Evolutionary conservation across 2,329 filamentous ascomycete species (phyloP).

Genomic region (Taxawa tesnikishii): DNA sequence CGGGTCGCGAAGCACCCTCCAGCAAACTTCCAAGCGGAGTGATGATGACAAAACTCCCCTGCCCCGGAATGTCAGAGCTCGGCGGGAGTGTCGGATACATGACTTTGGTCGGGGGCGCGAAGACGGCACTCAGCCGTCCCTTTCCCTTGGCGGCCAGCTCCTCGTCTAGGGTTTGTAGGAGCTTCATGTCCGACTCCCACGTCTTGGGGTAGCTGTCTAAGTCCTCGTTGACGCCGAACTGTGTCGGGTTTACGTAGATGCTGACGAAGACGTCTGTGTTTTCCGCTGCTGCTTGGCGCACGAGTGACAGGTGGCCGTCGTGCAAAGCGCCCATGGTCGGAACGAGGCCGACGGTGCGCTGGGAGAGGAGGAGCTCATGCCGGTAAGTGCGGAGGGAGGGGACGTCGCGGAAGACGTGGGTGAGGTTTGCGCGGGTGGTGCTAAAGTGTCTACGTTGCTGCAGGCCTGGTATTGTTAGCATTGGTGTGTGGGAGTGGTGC

Average conservation of each 20-base stretch:
- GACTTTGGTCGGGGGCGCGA: slow-evolving; percentile 66
- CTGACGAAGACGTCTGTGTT: slow-evolving; percentile 82
- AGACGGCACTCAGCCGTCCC: slow-evolving; percentile 69
- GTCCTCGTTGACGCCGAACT: slow-evolving; percentile 86
- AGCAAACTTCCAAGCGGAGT: slow-evolving; percentile 71
- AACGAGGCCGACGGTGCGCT: slow-evolving; percentile 71
- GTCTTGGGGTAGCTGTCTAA: slow-evolving; percentile 81
- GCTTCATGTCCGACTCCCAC: slow-evolving; percentile 64
- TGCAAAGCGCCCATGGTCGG: slow-evolving; percentile 99
- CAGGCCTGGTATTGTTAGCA: no score
- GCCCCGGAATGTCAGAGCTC: slow-evolving; percentile 57
- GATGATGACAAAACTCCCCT: slow-evolving; percentile 83
- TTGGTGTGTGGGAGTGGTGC: no score
- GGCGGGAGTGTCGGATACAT: slow-evolving; percentile 84
- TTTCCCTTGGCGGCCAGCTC: slow-evolving; percentile 45
- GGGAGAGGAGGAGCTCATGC: slow-evolving; percentile 49
- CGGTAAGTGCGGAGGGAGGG: slow-evolving; percentile 59
- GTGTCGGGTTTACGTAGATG: slow-evolving; percentile 92
- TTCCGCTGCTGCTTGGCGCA: slow-evolving; percentile 70
- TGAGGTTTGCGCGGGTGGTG: no score
- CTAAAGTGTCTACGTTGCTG: no score
- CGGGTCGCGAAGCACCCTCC: slow-evolving; percentile 75
- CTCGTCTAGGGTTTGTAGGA: slow-evolving; percentile 55
- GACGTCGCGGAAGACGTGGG: slow-evolving; percentile 67
- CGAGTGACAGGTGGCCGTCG: slow-evolving; percentile 73